Evolutionary conservation across 805 yeast species (phyloP), one percentile per base, ranked within the genome.

Genomic region (Saccharomycodes ludwigii): DNA sequence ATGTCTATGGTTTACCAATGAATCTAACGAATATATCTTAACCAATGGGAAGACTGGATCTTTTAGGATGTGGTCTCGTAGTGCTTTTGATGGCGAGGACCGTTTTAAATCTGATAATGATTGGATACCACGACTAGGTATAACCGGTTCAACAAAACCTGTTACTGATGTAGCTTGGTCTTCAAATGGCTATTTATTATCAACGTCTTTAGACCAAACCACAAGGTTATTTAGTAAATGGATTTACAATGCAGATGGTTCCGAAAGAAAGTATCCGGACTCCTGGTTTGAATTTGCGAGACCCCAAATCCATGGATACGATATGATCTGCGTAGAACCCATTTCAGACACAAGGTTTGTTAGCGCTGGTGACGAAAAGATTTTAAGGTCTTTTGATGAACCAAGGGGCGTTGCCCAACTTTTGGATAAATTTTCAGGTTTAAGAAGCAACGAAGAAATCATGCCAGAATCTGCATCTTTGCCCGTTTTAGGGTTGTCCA

Each of bases 251-350:
- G 36, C 38, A 9, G 56, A 54, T 37, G 62, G 58, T 2, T 35
- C 47, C 14, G 35, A 33, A 12, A 54, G 64, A 29, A 35, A 41
- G 0, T n/a, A n/a, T n/a, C 30, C 27, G 2, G 36, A 41, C 6
- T 62, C 76, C 1, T 85, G 95, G 94, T 78, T 77, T 49, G 99
- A 91, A 53, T 77, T 91, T 54, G 83, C 95, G 2, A 70, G 99
- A 43, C 97, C 98, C 0, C 99, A 91, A 54, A 91, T 91, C 40
- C 99, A 91, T 54, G 99, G 99, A 6, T 91, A 84, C 50, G 97
- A 91, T 49, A 85, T 91, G 96, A 66, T 82, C 23, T 75, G 94
- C 42, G 62, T 81, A 6, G 71, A 75, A 23, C 64, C 78, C 9
- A 54, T 91, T 10, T 56, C 69, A 12, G 56, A 63, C 30, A 63